Base-by-base conservation (phyloP, 106 monocot genomes). In the Allium cepa region DNA sequence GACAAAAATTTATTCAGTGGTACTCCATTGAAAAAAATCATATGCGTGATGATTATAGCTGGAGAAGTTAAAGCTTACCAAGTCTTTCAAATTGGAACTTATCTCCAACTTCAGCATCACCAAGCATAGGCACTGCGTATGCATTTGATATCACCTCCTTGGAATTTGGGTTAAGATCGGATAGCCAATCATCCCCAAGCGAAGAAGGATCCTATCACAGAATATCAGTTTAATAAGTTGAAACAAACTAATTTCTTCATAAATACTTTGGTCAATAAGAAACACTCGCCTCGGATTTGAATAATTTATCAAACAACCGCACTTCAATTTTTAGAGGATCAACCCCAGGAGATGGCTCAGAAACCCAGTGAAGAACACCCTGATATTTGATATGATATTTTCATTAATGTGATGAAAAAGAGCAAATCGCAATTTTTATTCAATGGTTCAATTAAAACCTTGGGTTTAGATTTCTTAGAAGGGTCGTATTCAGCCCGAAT, bases 281-380 rank as follows among this genome's bases (percentile, higher is more conserved):
- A 66, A 59, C 59, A 74, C 76, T 10, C 13, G 92, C 99, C 90
- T 99, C 93, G 46, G 97, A 97, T 64, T 81, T 55, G 51, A 93
- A 99, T 62, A 99, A 50, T 72, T 87, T 99, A 17, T 99, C 99
- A 73, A 99, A 99, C 46, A 99, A 59, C 59, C 97, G 78, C 26
- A 90, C 92, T 72, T 92, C 92, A 64, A 99, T 83, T 71, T 81
- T 99, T n/a, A 99, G 77, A 72, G 99, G 99, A 15, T 92, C 86
- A 69, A 90, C 82, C 46, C 93, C 99, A 52, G 86, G 83, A 47
- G 84, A 81, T 57, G 92, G 92, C 65, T 90, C 79, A 73, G 90
- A 78, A 71, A 99, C 92, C 99, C 99, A 99, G 70, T 99, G 99
- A 77, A 99, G 99, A 75, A 99, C 93, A 64, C 99, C 99, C 99